Conservation (phyloP, 2,329 filamentous ascomycete species). For the Paraphaeosphaeria minitans region DNA sequence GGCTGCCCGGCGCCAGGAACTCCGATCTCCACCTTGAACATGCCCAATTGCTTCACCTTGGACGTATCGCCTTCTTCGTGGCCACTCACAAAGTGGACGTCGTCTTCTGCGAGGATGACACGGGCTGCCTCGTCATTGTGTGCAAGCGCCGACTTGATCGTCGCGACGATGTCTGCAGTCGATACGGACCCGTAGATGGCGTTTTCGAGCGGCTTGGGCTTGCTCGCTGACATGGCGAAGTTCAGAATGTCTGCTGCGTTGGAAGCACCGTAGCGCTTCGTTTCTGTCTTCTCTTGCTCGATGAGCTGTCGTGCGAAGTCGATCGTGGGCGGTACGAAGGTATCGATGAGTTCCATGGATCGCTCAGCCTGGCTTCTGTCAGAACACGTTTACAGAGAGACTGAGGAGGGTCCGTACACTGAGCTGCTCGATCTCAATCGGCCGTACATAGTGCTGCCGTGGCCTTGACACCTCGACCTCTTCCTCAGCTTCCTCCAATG, state of each 20-base stretch:
- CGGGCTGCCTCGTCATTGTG: constrained; percentile 58
- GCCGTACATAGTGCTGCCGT: constrained; percentile 38
- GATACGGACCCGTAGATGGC: constrained; percentile 62
- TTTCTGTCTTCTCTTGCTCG: constrained; percentile 40
- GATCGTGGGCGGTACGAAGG: constrained; percentile 54
- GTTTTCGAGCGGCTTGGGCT: constrained; percentile 31
- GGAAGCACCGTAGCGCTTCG: constrained; percentile 40
- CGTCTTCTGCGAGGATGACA: constrained; percentile 55
- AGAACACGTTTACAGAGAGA: constrained; percentile 15
- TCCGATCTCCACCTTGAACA: constrained; percentile 58
- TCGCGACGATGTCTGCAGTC: constrained; percentile 57
- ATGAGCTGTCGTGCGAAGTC: constrained; percentile 56
- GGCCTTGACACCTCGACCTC: constrained; percentile 24
- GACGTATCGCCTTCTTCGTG: constrained; percentile 46
- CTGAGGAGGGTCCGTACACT: constrained; percentile 36
- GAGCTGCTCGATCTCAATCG: constrained; percentile 49
- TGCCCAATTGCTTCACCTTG: constrained; percentile 59
- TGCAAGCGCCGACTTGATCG: constrained; percentile 55
- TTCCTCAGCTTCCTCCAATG: constrained; percentile 36
- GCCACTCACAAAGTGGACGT: constrained; percentile 56
- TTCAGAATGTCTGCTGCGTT: constrained; percentile 43
- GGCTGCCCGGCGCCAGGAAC: constrained; percentile 53
- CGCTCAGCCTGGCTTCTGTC: constrained; percentile 46
- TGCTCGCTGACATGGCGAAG: constrained; percentile 38
- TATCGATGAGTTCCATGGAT: constrained; percentile 54